phyloP scores from a whole-genome alignment of 345 rosid species.

The Salix dunnii region DNA sequence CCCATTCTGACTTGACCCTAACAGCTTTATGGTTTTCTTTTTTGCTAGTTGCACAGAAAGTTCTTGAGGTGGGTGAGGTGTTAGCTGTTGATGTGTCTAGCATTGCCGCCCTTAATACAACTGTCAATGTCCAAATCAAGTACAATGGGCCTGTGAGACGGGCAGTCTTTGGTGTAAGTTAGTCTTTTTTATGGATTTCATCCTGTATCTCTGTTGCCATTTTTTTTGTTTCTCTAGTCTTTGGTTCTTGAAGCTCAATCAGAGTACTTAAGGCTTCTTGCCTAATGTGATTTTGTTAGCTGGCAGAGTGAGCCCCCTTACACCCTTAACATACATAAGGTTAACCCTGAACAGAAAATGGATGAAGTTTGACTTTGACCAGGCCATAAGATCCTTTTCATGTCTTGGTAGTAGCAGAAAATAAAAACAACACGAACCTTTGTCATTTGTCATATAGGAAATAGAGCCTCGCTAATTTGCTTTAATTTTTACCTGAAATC shows the following conservation, averaged over 20 bases:
- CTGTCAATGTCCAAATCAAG: conserved; percentile 77
- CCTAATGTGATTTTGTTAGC: neutral
- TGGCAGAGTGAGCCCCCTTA: neutral
- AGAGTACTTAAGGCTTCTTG: neutral
- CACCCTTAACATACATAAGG: neutral
- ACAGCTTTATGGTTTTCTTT: conserved; percentile 3
- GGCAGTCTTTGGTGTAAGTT: conserved; percentile 81
- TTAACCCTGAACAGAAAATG: neutral
- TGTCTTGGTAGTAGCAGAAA: neutral
- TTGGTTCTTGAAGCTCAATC: neutral
- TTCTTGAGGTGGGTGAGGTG: conserved; percentile 86
- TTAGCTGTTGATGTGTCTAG: conserved; percentile 80
- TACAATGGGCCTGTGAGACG: conserved; percentile 78
- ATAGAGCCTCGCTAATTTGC: neutral
- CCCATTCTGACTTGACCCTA: conserved; percentile 12
- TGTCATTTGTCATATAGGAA: neutral
- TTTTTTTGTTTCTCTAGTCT: neutral
- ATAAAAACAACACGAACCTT: neutral
- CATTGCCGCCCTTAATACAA: conserved; percentile 72
- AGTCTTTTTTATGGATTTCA: neutral
- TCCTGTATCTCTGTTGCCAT: neutral
- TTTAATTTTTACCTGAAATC: neutral
- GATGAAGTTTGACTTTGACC: neutral
- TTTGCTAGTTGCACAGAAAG: conserved; percentile 84
- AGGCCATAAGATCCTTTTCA: neutral